Evolutionary conservation across 192 early-diverging fungal species (phyloP).

Genomic region (Glomus cerebriforme): DNA sequence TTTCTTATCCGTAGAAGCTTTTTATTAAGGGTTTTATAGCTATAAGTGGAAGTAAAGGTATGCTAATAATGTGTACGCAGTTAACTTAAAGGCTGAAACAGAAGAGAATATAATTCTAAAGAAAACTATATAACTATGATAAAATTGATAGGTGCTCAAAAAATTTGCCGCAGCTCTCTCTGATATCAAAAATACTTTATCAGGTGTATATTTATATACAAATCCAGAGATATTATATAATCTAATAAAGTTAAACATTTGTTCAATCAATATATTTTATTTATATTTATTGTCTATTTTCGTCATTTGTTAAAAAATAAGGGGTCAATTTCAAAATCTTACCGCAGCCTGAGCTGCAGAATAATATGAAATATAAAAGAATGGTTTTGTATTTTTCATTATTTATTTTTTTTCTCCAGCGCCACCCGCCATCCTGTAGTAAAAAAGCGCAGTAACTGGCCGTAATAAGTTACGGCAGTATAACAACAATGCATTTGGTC

Average conservation of each 20-base stretch:
- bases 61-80: neutral
- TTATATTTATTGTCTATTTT: neutral
- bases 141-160: neutral
- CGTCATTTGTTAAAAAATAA: neutral
- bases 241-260: neutral
- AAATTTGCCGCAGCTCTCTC: neutral
- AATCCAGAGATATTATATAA: neutral
- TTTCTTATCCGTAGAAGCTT: neutral
- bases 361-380: constrained; percentile 1
- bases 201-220: neutral
- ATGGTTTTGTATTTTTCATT: neutral
- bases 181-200: neutral
- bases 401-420: neutral
- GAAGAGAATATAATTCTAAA: neutral
- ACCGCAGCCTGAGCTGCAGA: neutral
- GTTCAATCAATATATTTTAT: neutral
- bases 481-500: neutral
- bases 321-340: neutral
- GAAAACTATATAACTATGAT: no score
- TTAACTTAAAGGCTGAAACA: neutral
- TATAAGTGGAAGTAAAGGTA: neutral
- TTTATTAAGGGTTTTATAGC: neutral
- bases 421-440: neutral
- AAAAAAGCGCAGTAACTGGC: neutral
- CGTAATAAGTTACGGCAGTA: neutral